These are phyloP conservation scores for Miscanthus lutarioriparius DNA, from an alignment of 176 grass and related monocot genomes.

Conservation along the genomic window DNA sequence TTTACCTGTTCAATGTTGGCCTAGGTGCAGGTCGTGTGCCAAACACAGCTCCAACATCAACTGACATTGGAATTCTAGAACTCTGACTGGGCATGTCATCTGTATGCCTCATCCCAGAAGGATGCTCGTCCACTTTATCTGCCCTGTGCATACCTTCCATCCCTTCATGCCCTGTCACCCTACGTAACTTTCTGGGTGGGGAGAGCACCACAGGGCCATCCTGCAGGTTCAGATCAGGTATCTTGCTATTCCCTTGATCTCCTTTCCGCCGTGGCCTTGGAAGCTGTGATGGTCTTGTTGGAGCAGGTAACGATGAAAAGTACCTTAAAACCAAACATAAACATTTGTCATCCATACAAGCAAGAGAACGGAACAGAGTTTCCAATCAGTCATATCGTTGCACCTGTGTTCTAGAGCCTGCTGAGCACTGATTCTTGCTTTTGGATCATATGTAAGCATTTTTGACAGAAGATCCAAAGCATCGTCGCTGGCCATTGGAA, in stretches of 20 bases:
- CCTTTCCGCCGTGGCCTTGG: conserved; percentile 81
- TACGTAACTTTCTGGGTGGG: conserved; percentile 84
- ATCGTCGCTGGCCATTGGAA: conserved; percentile 89
- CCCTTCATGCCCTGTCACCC: conserved; percentile 69
- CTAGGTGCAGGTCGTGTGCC: conserved; percentile 76
- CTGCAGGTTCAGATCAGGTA: conserved; percentile 62
- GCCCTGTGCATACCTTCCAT: conserved; percentile 46
- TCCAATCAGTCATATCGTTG: not conserved
- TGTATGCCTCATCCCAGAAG: conserved; percentile 47
- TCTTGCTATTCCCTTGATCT: conserved; percentile 55
- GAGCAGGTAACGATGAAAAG: conserved; percentile 81
- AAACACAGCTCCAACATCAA: conserved; percentile 89
- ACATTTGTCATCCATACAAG: conserved; percentile 31
- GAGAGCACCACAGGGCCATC: conserved; percentile 77
- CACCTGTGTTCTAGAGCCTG: conserved; percentile 98
- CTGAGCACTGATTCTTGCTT: conserved; percentile 90
- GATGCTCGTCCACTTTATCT: conserved; percentile 59
- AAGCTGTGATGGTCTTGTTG: conserved; percentile 82
- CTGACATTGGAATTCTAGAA: conserved; percentile 86
- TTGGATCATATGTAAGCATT: conserved; percentile 98
- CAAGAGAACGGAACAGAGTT: conserved; percentile 11
- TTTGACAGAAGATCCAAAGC: conserved; percentile 89
- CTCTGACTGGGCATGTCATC: conserved; percentile 61
- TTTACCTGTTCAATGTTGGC: conserved; percentile 82
- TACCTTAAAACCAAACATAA: conserved; percentile 61